Evolutionary conservation across 169 alveolate species (phyloP), one percentile per base, ranked within the genome.

Genomic region (Eimeria necatrix): DNA sequence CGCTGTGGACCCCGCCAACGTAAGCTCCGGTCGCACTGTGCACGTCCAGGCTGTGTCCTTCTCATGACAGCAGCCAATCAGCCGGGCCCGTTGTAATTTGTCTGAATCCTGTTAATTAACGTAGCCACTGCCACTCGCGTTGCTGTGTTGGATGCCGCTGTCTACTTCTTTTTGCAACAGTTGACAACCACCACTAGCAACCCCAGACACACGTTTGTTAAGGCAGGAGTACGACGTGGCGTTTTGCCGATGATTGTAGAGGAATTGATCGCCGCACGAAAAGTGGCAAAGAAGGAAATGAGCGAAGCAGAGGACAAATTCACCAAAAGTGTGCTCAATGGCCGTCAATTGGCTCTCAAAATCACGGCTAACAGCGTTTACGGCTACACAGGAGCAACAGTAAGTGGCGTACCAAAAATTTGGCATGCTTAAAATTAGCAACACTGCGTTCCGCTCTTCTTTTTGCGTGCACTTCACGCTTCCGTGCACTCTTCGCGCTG

Each of bases 321-420:
- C 84, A 97, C 97, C 68, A 97, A 97, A 70, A 99, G 98, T 71
- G 99, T 99, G n/a, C 98, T 99, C 68, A 99, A 99, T 95, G 99
- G 99, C 18, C 97, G 99, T 76, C 99, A 99, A 97, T 97, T 99
- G 73, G 99, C 99, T 32, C 97, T 99, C 78, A 99, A 99, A 97
- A 98, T 99, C 84, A 98, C 99, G 14, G 99, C 99, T 49, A 99
- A 99, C 97, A 98, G 99, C 26, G 99, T 99, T 41, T 99, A 99
- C 97, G 99, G 99, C 9, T 99, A 98, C 95, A 99, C 99, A 14
- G 99, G 99, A 10, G 99, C 99, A 6, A 96, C 98, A 20, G 97
- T 95, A 86, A 8, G 86, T 16, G 9, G 86, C 84, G 20, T 59
- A 5, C 24, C 56, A 59, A 0, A 22, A 9, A 32, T 0, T n/a